phyloP scores from a whole-genome alignment of 1,284 basidiomycete genomes.

The Marasmius oreades region DNA sequence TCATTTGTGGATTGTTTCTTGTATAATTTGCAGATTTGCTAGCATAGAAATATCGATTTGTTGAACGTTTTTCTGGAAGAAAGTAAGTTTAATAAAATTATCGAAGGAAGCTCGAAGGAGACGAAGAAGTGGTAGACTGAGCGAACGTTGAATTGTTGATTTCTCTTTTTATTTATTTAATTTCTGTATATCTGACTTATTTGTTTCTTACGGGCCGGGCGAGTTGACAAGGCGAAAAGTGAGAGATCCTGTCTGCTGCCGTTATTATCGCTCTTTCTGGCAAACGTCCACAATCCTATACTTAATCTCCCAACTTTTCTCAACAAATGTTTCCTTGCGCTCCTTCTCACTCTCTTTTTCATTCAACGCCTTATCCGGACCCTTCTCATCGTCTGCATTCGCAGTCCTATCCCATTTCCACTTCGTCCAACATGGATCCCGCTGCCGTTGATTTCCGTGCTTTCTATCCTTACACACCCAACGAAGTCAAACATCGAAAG shows the following conservation, averaged over 20 bases:
- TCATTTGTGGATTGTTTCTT: conserved; percentile 1
- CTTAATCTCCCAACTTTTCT: conserved; percentile 20
- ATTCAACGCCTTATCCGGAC: conserved; percentile 6
- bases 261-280: conserved; percentile 29
- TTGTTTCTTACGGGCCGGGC: background rate
- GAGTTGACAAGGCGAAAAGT: background rate
- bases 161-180: background rate
- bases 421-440: conserved; percentile 58
- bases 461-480: conserved; percentile 82
- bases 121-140: too few relatives aligned
- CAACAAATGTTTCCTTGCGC: conserved; percentile 24
- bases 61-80: background rate
- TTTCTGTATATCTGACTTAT: background rate
- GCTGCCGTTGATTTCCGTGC: conserved; percentile 58
- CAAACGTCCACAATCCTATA: conserved; percentile 17
- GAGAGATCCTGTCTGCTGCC: conserved; percentile 26
- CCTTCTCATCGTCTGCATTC: conserved; percentile 6
- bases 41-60: conserved; percentile 1
- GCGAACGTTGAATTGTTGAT: background rate
- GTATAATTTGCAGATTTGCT: conserved; percentile 5
- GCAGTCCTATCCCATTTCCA: conserved; percentile 31
- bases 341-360: conserved; percentile 13
- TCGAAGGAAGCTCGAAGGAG: background rate
- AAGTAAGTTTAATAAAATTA: background rate
- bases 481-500: conserved; percentile 89